phyloP scores from a whole-genome alignment of 805 yeast species.

The Blastobotrys peoriensis region DNA sequence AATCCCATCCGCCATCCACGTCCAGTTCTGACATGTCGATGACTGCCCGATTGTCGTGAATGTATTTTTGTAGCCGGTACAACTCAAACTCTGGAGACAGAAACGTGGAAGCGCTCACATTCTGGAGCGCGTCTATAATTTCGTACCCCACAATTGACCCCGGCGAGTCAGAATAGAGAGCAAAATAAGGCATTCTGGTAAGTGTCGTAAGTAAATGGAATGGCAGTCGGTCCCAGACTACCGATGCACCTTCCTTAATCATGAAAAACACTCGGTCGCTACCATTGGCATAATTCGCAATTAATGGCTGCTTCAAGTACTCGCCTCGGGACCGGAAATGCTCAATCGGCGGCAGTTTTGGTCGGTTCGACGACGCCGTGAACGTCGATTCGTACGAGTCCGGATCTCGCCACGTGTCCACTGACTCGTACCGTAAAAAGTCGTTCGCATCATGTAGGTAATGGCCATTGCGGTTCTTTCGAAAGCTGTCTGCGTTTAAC shows the following conservation, averaged over 20 bases:
- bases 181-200: slow-evolving; percentile 27
- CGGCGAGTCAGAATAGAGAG: slow-evolving; percentile 30
- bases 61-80: slow-evolving; percentile 25
- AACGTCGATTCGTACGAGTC: slow-evolving; percentile 8
- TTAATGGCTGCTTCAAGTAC: slow-evolving; percentile 20
- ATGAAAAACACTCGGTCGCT: slow-evolving; percentile 27
- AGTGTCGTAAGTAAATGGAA: slow-evolving; percentile 31
- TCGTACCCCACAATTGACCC: slow-evolving; percentile 28
- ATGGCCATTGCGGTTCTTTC: neutral
- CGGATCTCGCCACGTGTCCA: slow-evolving; percentile 15
- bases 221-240: slow-evolving; percentile 32
- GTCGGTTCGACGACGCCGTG: slow-evolving; percentile 6
- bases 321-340: slow-evolving; percentile 8
- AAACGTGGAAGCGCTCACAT: slow-evolving; percentile 18
- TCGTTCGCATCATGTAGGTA: slow-evolving; percentile 1
- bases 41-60: slow-evolving; percentile 19
- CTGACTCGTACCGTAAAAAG: slow-evolving; percentile 8
- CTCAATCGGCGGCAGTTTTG: slow-evolving; percentile 7
- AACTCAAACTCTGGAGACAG: slow-evolving; percentile 17
- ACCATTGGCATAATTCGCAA: slow-evolving; percentile 24
- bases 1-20: slow-evolving; percentile 29
- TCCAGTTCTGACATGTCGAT: slow-evolving; percentile 12
- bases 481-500: neutral
- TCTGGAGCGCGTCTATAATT: slow-evolving; percentile 28
- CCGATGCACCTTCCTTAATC: slow-evolving; percentile 34